Percentiles rank a stretch among this genome's conserved stretches.
Conservation (phyloP, 75 land plant species). For the Adiantum capillusveneris region DNA sequence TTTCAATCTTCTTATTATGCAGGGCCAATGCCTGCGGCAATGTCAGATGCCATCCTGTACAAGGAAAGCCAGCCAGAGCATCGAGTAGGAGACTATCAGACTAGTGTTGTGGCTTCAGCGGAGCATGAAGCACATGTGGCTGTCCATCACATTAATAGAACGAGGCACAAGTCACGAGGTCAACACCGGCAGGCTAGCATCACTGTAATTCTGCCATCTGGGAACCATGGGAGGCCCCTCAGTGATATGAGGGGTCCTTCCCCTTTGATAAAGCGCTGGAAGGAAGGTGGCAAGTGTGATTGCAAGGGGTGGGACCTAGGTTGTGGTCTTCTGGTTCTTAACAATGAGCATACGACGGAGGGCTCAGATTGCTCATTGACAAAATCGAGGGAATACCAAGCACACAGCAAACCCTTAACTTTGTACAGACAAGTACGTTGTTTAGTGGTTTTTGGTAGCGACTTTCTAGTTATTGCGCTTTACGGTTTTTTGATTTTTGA, state of each 20-base stretch:
- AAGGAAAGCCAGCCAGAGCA: too few relatives aligned
- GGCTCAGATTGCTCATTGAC: not conserved
- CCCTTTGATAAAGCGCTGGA: constrained; percentile 12
- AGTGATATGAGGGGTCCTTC: constrained; percentile 9
- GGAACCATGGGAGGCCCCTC: constrained; percentile 7
- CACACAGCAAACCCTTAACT: not conserved
- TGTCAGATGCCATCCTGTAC: too few relatives aligned
- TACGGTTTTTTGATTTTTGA: not conserved
- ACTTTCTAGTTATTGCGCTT: too few relatives aligned
- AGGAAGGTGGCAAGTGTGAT: constrained; percentile 17
- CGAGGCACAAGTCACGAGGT: too few relatives aligned
- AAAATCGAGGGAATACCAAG: not conserved
- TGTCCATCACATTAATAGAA: too few relatives aligned
- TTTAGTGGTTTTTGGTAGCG: not conserved
- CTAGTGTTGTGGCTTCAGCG: too few relatives aligned
- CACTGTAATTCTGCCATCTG: constrained; percentile 13
- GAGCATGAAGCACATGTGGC: too few relatives aligned
- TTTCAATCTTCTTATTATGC: too few relatives aligned
- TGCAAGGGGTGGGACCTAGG: constrained; percentile 20
- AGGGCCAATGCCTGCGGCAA: too few relatives aligned
- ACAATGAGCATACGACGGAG: not conserved
- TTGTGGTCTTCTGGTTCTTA: constrained; percentile 6
- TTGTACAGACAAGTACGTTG: not conserved
- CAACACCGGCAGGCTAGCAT: not conserved
- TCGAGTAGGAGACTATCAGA: too few relatives aligned